Conservation (phyloP, 2,329 filamentous ascomycete species). For the Trichophyton rubrum region DNA sequence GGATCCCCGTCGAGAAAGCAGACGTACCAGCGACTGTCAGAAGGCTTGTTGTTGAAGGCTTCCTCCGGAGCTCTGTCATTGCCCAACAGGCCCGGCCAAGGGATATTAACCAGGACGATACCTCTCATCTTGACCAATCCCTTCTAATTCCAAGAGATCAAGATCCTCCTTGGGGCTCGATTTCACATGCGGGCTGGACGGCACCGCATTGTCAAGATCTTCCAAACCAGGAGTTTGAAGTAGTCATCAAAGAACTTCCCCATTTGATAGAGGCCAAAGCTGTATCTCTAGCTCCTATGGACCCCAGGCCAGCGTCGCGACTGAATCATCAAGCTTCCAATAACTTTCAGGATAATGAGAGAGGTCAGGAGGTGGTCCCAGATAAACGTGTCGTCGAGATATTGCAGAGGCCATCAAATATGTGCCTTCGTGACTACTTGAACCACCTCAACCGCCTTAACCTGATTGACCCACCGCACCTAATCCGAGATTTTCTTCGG, state of each 20-base stretch:
- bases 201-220: slow-evolving; percentile 63
- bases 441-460: slow-evolving; percentile 54
- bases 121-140: slow-evolving; percentile 10
- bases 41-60: slow-evolving; percentile 58
- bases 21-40: slow-evolving; percentile 66
- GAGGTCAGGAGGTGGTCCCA: slow-evolving; percentile 24
- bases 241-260: slow-evolving; percentile 71
- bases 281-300: slow-evolving; percentile 63
- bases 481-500: slow-evolving; percentile 51
- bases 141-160: slow-evolving; percentile 24
- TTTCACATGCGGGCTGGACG: slow-evolving; percentile 80
- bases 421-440: slow-evolving; percentile 71
- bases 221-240: slow-evolving; percentile 68
- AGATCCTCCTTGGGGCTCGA: slow-evolving; percentile 61
- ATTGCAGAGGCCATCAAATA: slow-evolving; percentile 56
- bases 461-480: slow-evolving; percentile 44
- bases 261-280: slow-evolving; percentile 87
- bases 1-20: slow-evolving; percentile 73
- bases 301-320: slow-evolving; percentile 27
- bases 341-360: slow-evolving; percentile 7
- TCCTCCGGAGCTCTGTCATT: slow-evolving; percentile 66
- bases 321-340: slow-evolving; percentile 19
- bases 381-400: slow-evolving; percentile 57
- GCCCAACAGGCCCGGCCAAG: slow-evolving; percentile 66
- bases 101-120: slow-evolving; percentile 37